Percentiles rank a stretch among this genome's conserved stretches.
These are phyloP conservation scores for Clonostachys solani DNA, from an alignment of 2,329 filamentous ascomycete species.

Conservation along the genomic window DNA sequence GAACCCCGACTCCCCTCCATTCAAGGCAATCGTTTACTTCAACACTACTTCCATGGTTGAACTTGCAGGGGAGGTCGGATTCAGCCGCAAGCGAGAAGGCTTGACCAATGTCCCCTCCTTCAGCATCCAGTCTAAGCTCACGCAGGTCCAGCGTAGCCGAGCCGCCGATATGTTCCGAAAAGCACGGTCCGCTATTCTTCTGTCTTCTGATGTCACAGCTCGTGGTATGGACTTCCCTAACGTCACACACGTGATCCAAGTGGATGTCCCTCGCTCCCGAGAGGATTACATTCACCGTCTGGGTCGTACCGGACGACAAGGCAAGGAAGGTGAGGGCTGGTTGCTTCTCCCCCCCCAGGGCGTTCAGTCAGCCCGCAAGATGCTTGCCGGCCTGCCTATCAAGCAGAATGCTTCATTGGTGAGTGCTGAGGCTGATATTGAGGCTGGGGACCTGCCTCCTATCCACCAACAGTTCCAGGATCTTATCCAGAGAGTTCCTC, in stretches of 20 bases:
- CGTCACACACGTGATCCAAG: constrained; percentile 75
- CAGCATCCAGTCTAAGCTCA: constrained; percentile 77
- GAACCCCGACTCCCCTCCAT: constrained; percentile 48
- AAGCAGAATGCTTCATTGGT: constrained; percentile 47
- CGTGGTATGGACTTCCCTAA: constrained; percentile 80
- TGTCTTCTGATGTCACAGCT: constrained; percentile 77
- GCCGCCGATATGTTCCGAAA: constrained; percentile 69
- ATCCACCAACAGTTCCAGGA: constrained; percentile 37
- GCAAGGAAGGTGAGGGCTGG: constrained; percentile 69
- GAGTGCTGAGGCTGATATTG: constrained; percentile 47
- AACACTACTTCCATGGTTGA: constrained; percentile 73
- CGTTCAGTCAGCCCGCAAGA: constrained; percentile 34
- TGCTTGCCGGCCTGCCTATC: constrained; percentile 58
- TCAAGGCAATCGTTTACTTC: constrained; percentile 96
- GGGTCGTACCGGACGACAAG: constrained; percentile 72
- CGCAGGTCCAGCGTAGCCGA: constrained; percentile 63
- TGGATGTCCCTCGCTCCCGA: constrained; percentile 58
- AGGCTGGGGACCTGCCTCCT: constrained; percentile 35
- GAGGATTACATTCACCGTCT: constrained; percentile 76
- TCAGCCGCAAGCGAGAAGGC: constrained; percentile 30
- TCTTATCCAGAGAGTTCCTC: constrained; percentile 35
- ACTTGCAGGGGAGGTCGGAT: constrained; percentile 52
- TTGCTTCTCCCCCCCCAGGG: constrained; percentile 58
- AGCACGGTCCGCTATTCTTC: constrained; percentile 58
- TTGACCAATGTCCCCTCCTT: constrained; percentile 28